These are phyloP conservation scores for Durotheca rogersii DNA, from an alignment of 495 filamentous ascomycete genomes.

Conservation along the genomic window DNA sequence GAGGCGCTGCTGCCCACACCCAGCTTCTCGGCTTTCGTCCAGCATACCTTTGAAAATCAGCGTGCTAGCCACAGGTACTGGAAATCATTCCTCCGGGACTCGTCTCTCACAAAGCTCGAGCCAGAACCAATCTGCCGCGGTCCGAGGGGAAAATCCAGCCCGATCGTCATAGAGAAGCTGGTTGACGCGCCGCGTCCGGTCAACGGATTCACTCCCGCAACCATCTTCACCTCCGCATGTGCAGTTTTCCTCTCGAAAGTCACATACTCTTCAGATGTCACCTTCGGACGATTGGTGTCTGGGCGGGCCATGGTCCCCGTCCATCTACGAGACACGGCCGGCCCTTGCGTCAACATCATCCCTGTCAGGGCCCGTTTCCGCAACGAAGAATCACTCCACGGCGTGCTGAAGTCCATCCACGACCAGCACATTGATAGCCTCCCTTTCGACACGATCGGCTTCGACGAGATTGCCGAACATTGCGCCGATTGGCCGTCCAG, in stretches of 20 bases:
- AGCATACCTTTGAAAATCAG: not conserved
- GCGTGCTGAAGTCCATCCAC: not conserved
- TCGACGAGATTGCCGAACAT: not conserved
- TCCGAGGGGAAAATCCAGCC: not conserved
- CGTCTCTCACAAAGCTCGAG: not conserved
- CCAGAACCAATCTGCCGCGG: not conserved
- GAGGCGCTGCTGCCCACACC: not conserved
- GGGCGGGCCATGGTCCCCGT: not conserved
- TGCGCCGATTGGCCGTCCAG: not conserved
- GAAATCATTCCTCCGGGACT: not conserved
- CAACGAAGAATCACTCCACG: not conserved
- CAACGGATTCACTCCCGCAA: constrained; percentile 1
- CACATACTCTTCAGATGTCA: not conserved
- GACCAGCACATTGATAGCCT: not conserved
- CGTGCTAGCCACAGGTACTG: not conserved
- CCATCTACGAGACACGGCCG: not conserved
- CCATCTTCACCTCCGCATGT: not conserved
- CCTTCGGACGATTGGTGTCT: not conserved
- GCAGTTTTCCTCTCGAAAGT: not conserved
- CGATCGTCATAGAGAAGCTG: not conserved
- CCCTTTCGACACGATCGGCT: not conserved
- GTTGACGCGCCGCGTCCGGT: not conserved
- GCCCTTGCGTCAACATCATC: constrained; percentile 1
- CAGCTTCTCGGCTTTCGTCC: not conserved
- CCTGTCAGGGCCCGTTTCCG: not conserved